Percentiles rank a stretch among this genome's conserved stretches.
phyloP scores from a whole-genome alignment of 1,284 basidiomycete species.

The Sanghuangporus baumii region DNA sequence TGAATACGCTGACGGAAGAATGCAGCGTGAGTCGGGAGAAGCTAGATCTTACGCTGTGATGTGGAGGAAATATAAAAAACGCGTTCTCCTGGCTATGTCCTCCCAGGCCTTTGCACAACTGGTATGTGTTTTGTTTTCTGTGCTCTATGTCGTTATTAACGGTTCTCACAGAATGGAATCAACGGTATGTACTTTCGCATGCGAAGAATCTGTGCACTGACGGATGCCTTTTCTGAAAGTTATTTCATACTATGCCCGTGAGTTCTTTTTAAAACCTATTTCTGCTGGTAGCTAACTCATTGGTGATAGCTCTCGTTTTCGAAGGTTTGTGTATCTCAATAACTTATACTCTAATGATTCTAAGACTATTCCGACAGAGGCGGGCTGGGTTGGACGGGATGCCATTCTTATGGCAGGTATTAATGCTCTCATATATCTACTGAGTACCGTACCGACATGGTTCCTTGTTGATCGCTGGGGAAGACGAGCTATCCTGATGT shows the following conservation, averaged over 20 bases:
- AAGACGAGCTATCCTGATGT: constrained; percentile 84
- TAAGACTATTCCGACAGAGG: constrained; percentile 49
- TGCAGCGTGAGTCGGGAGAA: constrained; percentile 69
- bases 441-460: constrained; percentile 87
- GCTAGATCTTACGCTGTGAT: constrained; percentile 78
- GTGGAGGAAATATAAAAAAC: constrained; percentile 85
- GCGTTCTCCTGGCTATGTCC: constrained; percentile 95
- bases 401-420: constrained; percentile 98
- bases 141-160: not conserved
- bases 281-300: constrained; percentile 13
- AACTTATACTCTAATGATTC: not conserved
- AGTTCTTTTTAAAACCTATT: constrained; percentile 27
- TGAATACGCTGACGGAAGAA: constrained; percentile 17
- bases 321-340: constrained; percentile 50
- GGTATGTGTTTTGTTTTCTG: constrained; percentile 38
- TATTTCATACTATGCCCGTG: constrained; percentile 92
- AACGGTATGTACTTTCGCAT: constrained; percentile 54
- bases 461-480: constrained; percentile 93
- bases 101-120: constrained; percentile 95
- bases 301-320: constrained; percentile 63
- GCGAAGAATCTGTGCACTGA: not conserved
- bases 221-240: constrained; percentile 39
- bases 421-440: constrained; percentile 83
- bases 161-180: constrained; percentile 70
- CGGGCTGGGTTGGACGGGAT: constrained; percentile 96